Evolutionary conservation across 202 grass and related monocot genomes (phyloP).

Genomic region (Carex arenaria): DNA sequence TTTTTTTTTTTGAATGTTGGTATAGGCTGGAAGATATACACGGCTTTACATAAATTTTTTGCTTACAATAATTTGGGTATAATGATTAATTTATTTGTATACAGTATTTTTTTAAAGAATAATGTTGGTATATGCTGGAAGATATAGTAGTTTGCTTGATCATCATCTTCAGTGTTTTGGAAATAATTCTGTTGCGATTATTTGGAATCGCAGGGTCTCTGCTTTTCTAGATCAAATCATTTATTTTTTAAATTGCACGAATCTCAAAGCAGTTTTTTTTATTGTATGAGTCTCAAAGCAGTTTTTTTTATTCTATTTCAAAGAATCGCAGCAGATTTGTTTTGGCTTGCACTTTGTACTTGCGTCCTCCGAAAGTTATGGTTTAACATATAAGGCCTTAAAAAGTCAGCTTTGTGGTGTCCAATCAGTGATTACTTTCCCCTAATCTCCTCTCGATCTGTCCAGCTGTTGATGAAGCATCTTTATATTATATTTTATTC

Average conservation of each 20-base stretch:
- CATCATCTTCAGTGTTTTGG: neutral
- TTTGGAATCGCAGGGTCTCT: too few species aligned
- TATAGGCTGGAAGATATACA: neutral
- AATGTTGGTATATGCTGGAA: neutral
- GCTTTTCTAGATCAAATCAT: too few species aligned
- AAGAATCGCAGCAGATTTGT: too few species aligned
- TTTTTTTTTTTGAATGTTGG: neutral
- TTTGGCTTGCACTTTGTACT: neutral
- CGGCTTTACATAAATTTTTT: neutral
- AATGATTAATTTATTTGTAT: too few species aligned
- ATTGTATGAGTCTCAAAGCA: too few species aligned
- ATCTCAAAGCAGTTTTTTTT: too few species aligned
- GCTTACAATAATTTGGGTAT: too few species aligned
- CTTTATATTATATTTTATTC: neutral
- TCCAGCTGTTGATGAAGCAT: neutral
- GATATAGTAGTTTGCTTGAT: neutral
- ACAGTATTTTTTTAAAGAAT: too few species aligned
- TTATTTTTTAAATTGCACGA: too few species aligned
- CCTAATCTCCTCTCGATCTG: neutral
- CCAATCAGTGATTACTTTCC: neutral
- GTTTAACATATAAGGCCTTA: neutral
- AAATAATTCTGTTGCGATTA: too few species aligned
- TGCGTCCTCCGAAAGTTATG: neutral
- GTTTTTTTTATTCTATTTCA: too few species aligned
- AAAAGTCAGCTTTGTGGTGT: neutral